Evolutionary conservation across 2,329 filamentous ascomycete species (phyloP), one percentile per base, ranked within the genome.

Genomic region (Trichoderma simmonsii): DNA sequence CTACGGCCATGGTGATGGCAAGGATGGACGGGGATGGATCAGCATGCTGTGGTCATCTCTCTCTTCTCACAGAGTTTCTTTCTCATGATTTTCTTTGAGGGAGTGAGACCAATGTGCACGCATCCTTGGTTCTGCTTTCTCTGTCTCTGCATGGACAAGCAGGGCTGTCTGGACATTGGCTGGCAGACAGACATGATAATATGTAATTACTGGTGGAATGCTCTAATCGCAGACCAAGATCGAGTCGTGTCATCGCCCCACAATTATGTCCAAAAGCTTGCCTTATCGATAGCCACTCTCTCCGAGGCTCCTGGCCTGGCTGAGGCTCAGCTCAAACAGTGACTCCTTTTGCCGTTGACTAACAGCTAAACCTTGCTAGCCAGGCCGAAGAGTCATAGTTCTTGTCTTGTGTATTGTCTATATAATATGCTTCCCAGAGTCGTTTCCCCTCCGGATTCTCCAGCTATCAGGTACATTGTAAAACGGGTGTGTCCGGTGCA

Each of bases 261-360:
- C 24, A 70, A 36, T 62, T 70, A 11, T 59, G 15, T 18, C 12
- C 28, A 4, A n/a, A 14, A 59, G 32, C 48, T 36, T 26, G 14
- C 8, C 72, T 65, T 73, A 74, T 74, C 73, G 73, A 74, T 74
- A 74, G 62, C 65, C 26, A 60, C 36, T 21, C 8, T 18, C 57
- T 24, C 21, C 12, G 54, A 57, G 65, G 62, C 57, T 48, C 21
- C 26, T 62, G 43, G 43, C 43, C 36, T 34, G 48, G 48, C 48
- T 62, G 56, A 70, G 67, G 56, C 67, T 61, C 57, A 26, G 59
- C 48, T 61, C 67, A 28, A 28, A 36, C 36, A 36, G 28, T 72
- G 71, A 72, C 71, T 72, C 70, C 57, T 63, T 28, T 54, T 26
- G 24, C 14, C 18, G 24, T 60, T 60, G 70, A 59, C 56, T 71